Evolutionary conservation across 202 grass and related monocot species (phyloP).

Genomic region (Panicum hallii): DNA sequence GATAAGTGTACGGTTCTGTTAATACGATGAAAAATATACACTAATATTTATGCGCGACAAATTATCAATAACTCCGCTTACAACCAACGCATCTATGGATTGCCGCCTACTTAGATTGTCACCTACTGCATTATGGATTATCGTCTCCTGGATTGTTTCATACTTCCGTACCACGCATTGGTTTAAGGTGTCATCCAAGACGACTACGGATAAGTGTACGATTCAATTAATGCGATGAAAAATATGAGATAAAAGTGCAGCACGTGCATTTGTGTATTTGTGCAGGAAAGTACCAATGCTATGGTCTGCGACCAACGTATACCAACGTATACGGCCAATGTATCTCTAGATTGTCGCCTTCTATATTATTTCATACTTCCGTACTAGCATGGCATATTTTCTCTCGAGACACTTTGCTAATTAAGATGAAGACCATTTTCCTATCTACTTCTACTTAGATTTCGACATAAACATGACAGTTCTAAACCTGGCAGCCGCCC

Average conservation of each 20-base stretch:
- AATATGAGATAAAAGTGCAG: neutral
- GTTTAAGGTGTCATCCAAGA: too few species aligned
- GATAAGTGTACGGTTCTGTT: neutral
- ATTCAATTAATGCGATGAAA: neutral
- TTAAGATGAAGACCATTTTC: too few species aligned
- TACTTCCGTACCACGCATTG: neutral
- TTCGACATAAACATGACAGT: too few species aligned
- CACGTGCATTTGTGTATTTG: too few species aligned
- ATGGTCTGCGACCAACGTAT: too few species aligned
- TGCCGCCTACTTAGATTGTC: neutral
- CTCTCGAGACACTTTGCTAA: too few species aligned
- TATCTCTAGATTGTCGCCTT: neutral
- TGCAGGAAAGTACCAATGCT: too few species aligned
- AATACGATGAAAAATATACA: neutral
- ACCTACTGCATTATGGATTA: too few species aligned
- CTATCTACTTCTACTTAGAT: too few species aligned
- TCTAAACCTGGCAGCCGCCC: too few species aligned
- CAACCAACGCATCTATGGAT: neutral
- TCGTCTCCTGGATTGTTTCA: neutral
- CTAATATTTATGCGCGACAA: neutral
- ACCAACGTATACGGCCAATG: neutral
- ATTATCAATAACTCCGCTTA: neutral
- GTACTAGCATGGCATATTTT: too few species aligned
- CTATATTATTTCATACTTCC: neutral
- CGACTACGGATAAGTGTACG: neutral